These are phyloP conservation scores for Rhizoclosmatium sp. DNA, from an alignment of 192 early-diverging fungal genomes.

Conservation along the genomic window DNA sequence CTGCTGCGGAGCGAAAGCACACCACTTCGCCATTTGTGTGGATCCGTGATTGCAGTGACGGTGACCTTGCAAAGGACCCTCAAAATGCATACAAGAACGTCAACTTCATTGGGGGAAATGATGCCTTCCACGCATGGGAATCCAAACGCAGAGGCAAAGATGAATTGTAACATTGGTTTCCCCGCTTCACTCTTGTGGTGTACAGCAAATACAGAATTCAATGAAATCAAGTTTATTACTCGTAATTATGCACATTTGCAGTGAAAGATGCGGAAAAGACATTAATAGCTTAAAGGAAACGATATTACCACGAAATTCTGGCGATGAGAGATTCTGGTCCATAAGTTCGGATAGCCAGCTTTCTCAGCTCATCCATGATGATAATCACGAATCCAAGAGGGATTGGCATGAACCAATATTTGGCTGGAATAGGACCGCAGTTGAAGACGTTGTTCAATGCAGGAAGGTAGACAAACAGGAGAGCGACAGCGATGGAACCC, in stretches of 20 bases:
- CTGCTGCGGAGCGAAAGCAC: background rate
- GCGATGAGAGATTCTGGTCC: background rate
- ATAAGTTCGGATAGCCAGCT: slow-evolving; percentile 57
- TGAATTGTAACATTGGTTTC: background rate
- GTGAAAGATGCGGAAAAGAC: no score
- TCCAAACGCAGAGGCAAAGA: background rate
- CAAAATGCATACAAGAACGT: background rate
- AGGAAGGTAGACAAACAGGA: slow-evolving; percentile 56
- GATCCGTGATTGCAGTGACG: background rate
- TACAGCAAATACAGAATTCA: background rate
- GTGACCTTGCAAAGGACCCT: background rate
- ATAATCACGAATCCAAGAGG: slow-evolving; percentile 62
- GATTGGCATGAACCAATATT: slow-evolving; percentile 73
- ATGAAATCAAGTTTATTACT: background rate
- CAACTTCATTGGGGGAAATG: slow-evolving; percentile 3
- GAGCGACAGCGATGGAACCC: slow-evolving; percentile 44
- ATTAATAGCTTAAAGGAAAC: background rate
- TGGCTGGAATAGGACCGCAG: slow-evolving; percentile 61
- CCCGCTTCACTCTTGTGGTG: no score
- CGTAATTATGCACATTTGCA: no score
- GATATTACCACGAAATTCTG: background rate
- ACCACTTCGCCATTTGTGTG: slow-evolving; percentile 8
- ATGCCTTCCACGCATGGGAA: background rate
- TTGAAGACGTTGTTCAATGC: slow-evolving; percentile 61
- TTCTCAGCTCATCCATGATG: slow-evolving; percentile 68